Base-by-base conservation (phyloP, 2,329 filamentous ascomycete genomes). In the Fusarium cicatricum region DNA sequence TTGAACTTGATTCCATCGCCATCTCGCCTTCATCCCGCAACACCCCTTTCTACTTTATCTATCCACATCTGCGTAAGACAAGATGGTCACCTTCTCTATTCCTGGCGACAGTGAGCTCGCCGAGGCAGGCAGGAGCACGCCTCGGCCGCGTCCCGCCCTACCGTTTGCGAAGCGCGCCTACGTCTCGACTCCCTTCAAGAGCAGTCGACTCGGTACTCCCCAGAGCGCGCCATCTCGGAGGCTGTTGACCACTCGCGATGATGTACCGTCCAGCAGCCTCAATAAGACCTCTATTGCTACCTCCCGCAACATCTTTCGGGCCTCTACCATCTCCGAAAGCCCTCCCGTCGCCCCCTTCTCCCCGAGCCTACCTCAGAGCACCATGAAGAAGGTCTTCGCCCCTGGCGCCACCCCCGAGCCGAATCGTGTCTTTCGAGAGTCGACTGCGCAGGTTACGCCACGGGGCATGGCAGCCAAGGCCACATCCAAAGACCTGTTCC, bases 401-500 rank as follows among this genome's bases (percentile, higher is more conserved):
- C 67, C 78, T 45, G 70, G 75, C 44, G 72, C 72, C 33, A 82
- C 80, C 2, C 78, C 80, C 16, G 79, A 76, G 48, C 71, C 75
- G 36, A 74, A 71, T 67, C 67, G 77, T 65, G 58, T 78, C 59
- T 76, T 76, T 43, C 78, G 80, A 39, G 78, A 78, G 52, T 76
- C 76, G 2, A 79, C 77, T 2, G 75, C 77, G 26, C 79, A 84
- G 66, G 76, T 77, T 44, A 78, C 76, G 5, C 76, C 79, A 17
- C 78, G 78, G 32, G 81, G 80, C 51, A 75, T 85, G 75, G 76
- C 79, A 60, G 74, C 79, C 21, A 80, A 79, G 68, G 76, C 78
- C 6, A 70, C 76, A 2, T 78, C 80, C 15, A 79, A 78, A 57
- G 81, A 85, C 38, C 76, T 83, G 14, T 87, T 87, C 65, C 71